These are phyloP conservation scores for Phytophthora europaea DNA, from an alignment of 352 stramenopile genomes.

Conservation along the genomic window DNA sequence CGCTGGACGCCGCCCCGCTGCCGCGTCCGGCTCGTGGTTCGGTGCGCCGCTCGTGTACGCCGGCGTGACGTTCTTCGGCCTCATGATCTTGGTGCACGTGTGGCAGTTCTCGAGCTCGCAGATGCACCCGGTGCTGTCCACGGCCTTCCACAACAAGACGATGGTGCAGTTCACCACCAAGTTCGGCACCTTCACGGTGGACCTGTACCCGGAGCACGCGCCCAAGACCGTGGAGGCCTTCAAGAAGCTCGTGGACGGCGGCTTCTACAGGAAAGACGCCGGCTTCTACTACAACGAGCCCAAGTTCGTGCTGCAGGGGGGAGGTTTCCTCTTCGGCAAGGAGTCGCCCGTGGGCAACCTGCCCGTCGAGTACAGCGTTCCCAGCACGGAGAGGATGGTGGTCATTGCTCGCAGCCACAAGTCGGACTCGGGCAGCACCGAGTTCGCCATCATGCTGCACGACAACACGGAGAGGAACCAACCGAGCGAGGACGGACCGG, in stretches of 20 bases:
- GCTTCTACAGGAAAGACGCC: conserved; percentile 77
- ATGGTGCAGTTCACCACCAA: conserved; percentile 89
- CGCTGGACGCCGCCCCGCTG: conserved; percentile 4
- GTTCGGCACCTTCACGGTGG: conserved; percentile 79
- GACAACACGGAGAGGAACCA: conserved; percentile 83
- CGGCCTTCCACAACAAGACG: conserved; percentile 81
- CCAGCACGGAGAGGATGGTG: conserved; percentile 85
- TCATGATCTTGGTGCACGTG: conserved; percentile 71
- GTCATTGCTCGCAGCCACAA: conserved; percentile 81
- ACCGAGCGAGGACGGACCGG: conserved; percentile 67
- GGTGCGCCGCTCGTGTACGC: conserved; percentile 51
- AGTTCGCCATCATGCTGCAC: conserved; percentile 90
- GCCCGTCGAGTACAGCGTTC: conserved; percentile 85
- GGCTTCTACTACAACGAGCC: conserved; percentile 90
- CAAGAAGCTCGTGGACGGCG: conserved; percentile 65
- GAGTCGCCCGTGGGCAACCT: conserved; percentile 73
- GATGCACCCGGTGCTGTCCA: conserved; percentile 53
- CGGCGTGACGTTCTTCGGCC: conserved; percentile 57
- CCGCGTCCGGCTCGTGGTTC: conserved; percentile 44
- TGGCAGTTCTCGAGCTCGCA: conserved; percentile 69
- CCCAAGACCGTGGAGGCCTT: conserved; percentile 82
- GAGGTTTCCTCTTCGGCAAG: conserved; percentile 80
- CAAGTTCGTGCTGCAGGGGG: conserved; percentile 83
- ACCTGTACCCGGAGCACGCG: conserved; percentile 83
- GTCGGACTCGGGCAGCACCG: conserved; percentile 74